Base-by-base conservation (phyloP, 345 rosid species). In the Brassica nigra region DNA sequence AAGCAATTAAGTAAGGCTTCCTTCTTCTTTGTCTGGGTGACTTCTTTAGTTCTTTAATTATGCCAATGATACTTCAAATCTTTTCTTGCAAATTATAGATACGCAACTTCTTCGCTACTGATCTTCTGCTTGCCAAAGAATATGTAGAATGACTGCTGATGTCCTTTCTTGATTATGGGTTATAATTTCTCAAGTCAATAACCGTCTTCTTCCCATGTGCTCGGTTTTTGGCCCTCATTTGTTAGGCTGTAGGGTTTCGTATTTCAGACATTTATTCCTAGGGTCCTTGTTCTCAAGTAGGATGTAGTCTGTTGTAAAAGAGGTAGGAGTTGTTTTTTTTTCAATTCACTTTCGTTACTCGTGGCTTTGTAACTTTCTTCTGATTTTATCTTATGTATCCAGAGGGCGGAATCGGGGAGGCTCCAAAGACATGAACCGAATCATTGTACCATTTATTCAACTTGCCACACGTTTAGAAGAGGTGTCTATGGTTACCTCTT, bases 391-490 rank as follows among this genome's bases (percentile, higher is more conserved):
- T 44, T 69, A 27, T 86, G 80, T 57, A 66, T 77, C 82, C 86
- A 96, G 99, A 81, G 91, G 88, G 62, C 92, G 89, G 87, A 90
- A 81, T 80, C 88, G 90, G 33, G 93, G 97, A 69, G 89, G 86
- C 74, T 78, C 90, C 54, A 89, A 91, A 75, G 90, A 92, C 81
- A 92, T 92, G 91, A 90, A 90, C 87, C 88, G 23, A 79, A 85
- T 92, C 64, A 85, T 89, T 77, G 70, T 90, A n/a, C 80, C 87
- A 71, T 93, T 96, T 82, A 89, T 92, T 81, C 89, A 89, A 79
- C 95, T 96, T 74, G 99, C 94, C 59, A 88, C 98, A 10, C 95
- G 84, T 49, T 92, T 96, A 87, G 99, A 91, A 73, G 89, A 89
- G 80, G 90, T 89, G 78, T 87, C 97, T 11, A 90, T 87, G 82